Percentiles rank a stretch among this genome's conserved stretches.
Evolutionary conservation across 495 filamentous ascomycete species (phyloP).

Genomic region (Aspergillus asperescens): DNA sequence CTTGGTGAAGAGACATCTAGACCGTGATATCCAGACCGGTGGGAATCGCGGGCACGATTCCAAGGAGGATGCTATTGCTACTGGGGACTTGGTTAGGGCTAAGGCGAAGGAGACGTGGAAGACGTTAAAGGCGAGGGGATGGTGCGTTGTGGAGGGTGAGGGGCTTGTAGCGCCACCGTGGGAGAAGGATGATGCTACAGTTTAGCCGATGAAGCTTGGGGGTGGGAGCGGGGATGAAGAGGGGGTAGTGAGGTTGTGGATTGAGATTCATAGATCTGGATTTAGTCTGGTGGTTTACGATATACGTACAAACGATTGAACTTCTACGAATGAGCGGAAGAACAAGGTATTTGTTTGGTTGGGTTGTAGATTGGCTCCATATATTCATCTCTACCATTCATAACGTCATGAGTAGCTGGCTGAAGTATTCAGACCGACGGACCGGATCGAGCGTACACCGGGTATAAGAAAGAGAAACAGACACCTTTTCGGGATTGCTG

Average conservation of each 20-base stretch:
- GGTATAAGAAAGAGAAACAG: neutral
- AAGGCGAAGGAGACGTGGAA: constrained; percentile 63
- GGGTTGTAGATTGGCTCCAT: constrained; percentile 19
- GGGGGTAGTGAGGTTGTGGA: too few relatives aligned
- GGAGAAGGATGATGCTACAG: neutral
- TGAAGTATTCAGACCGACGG: constrained; percentile 4
- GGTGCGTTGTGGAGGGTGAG: constrained; percentile 52
- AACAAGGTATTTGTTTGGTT: neutral
- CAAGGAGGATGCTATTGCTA: constrained; percentile 79
- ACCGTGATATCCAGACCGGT: constrained; percentile 70
- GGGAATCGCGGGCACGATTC: constrained; percentile 74
- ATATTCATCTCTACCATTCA: constrained; percentile 29
- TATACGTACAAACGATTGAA: neutral
- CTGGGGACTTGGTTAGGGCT: constrained; percentile 74
- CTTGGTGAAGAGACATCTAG: constrained; percentile 59
- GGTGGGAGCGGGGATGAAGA: constrained; percentile 23
- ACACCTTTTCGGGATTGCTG: constrained; percentile 18
- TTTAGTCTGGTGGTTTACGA: too few relatives aligned
- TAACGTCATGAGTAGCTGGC: constrained; percentile 33
- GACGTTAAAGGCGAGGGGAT: constrained; percentile 56
- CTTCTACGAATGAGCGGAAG: neutral
- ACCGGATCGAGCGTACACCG: neutral
- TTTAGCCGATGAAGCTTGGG: constrained; percentile 16
- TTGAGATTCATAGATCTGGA: too few relatives aligned
- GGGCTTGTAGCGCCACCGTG: constrained; percentile 45